phyloP scores from a whole-genome alignment of 23 red algal genomes.

The Agarophyton chilense region DNA sequence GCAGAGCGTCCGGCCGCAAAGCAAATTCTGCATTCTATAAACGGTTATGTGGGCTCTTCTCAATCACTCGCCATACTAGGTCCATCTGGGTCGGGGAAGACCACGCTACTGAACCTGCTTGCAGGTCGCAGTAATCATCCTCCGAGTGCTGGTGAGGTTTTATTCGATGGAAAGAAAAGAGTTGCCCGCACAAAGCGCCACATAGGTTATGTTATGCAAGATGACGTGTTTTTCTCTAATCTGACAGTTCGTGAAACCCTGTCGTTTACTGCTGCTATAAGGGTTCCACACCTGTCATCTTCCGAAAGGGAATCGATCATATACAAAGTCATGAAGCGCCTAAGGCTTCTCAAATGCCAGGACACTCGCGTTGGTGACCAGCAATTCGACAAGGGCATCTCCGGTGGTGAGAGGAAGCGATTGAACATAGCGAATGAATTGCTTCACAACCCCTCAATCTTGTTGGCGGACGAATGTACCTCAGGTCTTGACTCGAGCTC shows the following conservation, averaged over 20 bases:
- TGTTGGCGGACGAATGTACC: conserved; percentile 89
- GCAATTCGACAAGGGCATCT: conserved; percentile 83
- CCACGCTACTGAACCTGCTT: conserved; percentile 86
- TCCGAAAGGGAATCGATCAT: conserved; percentile 50
- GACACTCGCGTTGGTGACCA: conserved; percentile 87
- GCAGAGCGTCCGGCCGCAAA: neutral
- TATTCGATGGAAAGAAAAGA: conserved; percentile 67
- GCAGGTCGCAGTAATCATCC: conserved; percentile 70
- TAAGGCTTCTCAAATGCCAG: conserved; percentile 66
- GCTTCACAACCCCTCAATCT: conserved; percentile 79
- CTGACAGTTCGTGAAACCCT: conserved; percentile 90
- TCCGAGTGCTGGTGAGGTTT: conserved; percentile 45
- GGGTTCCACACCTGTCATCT: conserved; percentile 41
- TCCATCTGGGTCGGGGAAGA: conserved; percentile 73
- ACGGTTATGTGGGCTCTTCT: conserved; percentile 65
- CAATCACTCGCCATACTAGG: conserved; percentile 87
- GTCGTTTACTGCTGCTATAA: conserved; percentile 74
- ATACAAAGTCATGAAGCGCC: conserved; percentile 52
- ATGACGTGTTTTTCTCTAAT: conserved; percentile 92
- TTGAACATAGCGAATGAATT: conserved; percentile 96
- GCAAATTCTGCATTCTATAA: conserved; percentile 71
- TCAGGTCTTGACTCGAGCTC: conserved; percentile 84
- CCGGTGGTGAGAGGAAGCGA: conserved; percentile 92
- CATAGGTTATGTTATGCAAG: conserved; percentile 95
- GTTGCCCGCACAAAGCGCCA: conserved; percentile 66